These are phyloP conservation scores for Torulaspora delbrueckii DNA, from an alignment of 805 yeast genomes.

Conservation along the genomic window DNA sequence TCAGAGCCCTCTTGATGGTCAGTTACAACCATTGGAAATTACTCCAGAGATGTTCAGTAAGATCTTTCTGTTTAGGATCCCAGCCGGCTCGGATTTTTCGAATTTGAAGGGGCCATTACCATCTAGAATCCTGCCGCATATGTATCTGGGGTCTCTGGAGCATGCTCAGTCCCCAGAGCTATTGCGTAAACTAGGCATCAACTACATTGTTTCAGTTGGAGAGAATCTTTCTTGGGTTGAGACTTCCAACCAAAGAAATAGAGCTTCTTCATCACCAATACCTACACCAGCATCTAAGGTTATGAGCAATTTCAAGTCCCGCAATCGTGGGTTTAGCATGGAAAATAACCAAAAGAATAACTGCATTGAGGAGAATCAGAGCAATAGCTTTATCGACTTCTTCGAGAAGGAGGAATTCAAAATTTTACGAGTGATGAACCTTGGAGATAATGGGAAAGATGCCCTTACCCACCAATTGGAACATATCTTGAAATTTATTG, in stretches of 20 bases:
- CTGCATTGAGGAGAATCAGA: not conserved
- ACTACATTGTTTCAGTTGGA: slow-evolving; percentile 79
- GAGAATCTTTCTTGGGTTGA: slow-evolving; percentile 62
- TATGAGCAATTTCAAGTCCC: not conserved
- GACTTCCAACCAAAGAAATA: slow-evolving; percentile 8
- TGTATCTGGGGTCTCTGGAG: slow-evolving; percentile 76
- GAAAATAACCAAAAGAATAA: not conserved
- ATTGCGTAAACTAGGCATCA: slow-evolving; percentile 60
- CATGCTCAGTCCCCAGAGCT: slow-evolving; percentile 75
- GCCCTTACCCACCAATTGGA: slow-evolving; percentile 59
- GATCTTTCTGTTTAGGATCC: slow-evolving; percentile 30
- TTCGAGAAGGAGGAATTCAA: slow-evolving; percentile 31
- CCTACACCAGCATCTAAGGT: slow-evolving; percentile 1
- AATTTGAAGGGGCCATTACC: slow-evolving; percentile 66
- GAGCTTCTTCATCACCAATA: slow-evolving; percentile 20
- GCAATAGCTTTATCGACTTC: slow-evolving; percentile 12
- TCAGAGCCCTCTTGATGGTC: not conserved
- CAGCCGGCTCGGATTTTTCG: slow-evolving; percentile 27
- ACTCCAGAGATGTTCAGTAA: slow-evolving; percentile 34
- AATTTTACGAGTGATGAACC: slow-evolving; percentile 56
- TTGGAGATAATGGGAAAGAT: slow-evolving; percentile 91
- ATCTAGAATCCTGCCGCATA: slow-evolving; percentile 73
- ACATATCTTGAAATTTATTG: slow-evolving; percentile 60
- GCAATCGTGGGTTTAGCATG: slow-evolving; percentile 5
- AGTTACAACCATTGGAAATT: slow-evolving; percentile 18